Conservation (phyloP, 306 rosid genomes). For the Rosa rugosa region DNA sequence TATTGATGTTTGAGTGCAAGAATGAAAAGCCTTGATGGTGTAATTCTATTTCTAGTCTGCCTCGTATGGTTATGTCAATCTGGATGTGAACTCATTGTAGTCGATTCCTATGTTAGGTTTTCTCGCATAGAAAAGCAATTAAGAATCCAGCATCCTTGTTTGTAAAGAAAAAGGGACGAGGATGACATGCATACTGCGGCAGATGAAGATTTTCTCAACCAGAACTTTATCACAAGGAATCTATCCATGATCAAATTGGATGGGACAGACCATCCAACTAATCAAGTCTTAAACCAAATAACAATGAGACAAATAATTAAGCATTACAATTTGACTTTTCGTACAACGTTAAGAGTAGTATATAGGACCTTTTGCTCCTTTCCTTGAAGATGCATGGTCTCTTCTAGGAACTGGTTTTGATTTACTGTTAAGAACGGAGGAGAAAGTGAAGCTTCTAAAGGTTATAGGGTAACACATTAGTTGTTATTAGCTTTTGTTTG, state of each 20-base stretch:
- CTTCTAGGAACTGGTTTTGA: neutral
- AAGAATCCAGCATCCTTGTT: conserved; percentile 29
- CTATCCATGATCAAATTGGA: neutral
- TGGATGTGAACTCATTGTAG: neutral
- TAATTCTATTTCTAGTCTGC: neutral
- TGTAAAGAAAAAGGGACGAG: conserved; percentile 22
- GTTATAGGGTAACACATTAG: conserved; percentile 23
- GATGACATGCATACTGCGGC: conserved; percentile 2
- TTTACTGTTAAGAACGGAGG: neutral
- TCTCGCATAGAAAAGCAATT: conserved; percentile 17
- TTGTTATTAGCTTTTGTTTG: conserved; percentile 46
- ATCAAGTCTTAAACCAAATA: conserved; percentile 12
- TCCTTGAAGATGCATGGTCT: neutral
- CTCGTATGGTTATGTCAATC: neutral
- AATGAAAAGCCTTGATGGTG: neutral
- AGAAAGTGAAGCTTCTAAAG: conserved; percentile 8
- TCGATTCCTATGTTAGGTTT: neutral
- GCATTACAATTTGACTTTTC: neutral
- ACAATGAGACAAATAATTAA: conserved; percentile 18
- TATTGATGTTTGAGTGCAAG: neutral
- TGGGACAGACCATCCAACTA: conserved; percentile 17
- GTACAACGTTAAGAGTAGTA: neutral
- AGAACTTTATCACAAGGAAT: neutral
- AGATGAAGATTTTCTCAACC: conserved; percentile 9
- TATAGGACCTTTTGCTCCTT: neutral